Base-by-base conservation (phyloP, 768 basidiomycete species). In the Trametes gibbosa region DNA sequence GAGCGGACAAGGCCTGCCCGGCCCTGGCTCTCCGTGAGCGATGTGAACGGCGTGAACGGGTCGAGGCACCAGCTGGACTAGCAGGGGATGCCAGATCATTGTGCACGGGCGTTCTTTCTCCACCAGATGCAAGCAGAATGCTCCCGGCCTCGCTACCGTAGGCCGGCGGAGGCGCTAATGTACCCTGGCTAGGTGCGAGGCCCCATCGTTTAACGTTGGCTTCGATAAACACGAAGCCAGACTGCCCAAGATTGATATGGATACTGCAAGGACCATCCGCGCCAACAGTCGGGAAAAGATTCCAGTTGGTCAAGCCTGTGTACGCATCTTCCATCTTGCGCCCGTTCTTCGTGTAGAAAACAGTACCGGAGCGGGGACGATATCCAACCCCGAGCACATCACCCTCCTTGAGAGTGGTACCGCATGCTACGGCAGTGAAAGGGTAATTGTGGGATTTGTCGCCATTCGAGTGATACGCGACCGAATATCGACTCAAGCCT, bases 161-260 rank as follows among this genome's bases (percentile, higher is more conserved):
- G 0, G 97, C 95, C 5, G 97, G 97, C 27, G 97, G 97, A 16
- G 97, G 97, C 1, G 96, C 96, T 10, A 98, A 81, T 0, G 97
- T 98, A 47, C 97, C 97, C 14, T 95, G 89, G 71, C 95, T 97
- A 8, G 97, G 97, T 34, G 97, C 97, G 32, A 98, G 75, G 17
- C 97, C 97, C 97, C 97, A 99, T 72, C 98, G 98, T 82, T 99
- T 99, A 62, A 99, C 97, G 70, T 99, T 98, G 34, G 97, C 97
- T 75, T 99, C 97, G 68, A 99, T 98, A 67, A 97, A 98, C 39
- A 98, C 97, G 70, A 99, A 99, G 5, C 97, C 97, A 5, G 92
- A 89, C 74, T 98, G 97, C 8, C 97, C 97, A 14, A 99, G 83
- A 72, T 99, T 99, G 69, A 98, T 92, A 66, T 99, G 97, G 8